These are phyloP conservation scores for Xanthoconium separans DNA, from an alignment of 1,284 basidiomycete species.

Conservation along the genomic window DNA sequence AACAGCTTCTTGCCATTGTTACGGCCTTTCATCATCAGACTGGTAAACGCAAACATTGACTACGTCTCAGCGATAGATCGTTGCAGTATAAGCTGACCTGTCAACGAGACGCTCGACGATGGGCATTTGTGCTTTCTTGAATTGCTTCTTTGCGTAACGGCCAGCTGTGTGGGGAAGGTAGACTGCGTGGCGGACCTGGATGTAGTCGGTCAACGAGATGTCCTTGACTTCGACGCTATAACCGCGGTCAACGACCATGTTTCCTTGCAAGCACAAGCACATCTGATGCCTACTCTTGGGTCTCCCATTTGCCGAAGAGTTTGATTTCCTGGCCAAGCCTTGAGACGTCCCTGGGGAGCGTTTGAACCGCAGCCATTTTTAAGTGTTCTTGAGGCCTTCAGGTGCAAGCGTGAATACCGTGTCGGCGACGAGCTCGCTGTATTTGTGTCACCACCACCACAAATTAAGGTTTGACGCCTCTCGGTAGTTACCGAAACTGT, in stretches of 20 bases:
- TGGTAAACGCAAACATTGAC: conserved; percentile 30
- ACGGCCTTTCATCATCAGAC: conserved; percentile 99
- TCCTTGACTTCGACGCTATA: conserved; percentile 96
- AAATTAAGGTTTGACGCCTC: conserved; percentile 27
- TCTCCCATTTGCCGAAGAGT: conserved; percentile 97
- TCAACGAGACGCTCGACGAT: conserved; percentile 99
- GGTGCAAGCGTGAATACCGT: conserved; percentile 12
- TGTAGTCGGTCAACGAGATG: conserved; percentile 98
- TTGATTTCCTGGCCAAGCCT: conserved; percentile 87
- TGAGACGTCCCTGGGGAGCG: conserved; percentile 83
- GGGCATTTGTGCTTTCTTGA: conserved; percentile 99
- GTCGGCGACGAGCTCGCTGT: conserved; percentile 23
- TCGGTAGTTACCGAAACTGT: conserved; percentile 31
- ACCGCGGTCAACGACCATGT: conserved; percentile 13
- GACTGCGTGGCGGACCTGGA: conserved; percentile 98
- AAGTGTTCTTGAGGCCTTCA: conserved; percentile 33
- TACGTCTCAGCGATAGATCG: background rate
- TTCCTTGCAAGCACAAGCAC: conserved; percentile 4
- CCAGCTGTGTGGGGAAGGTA: conserved; percentile 99
- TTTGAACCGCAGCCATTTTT: conserved; percentile 61
- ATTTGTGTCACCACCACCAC: conserved; percentile 12
- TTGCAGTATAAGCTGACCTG: conserved; percentile 56
- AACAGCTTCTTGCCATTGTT: conserved; percentile 99
- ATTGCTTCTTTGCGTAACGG: conserved; percentile 99
- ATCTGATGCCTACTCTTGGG: conserved; percentile 75